Base-by-base conservation (phyloP, 495 filamentous ascomycete species). In the Xylaria intraflava region DNA sequence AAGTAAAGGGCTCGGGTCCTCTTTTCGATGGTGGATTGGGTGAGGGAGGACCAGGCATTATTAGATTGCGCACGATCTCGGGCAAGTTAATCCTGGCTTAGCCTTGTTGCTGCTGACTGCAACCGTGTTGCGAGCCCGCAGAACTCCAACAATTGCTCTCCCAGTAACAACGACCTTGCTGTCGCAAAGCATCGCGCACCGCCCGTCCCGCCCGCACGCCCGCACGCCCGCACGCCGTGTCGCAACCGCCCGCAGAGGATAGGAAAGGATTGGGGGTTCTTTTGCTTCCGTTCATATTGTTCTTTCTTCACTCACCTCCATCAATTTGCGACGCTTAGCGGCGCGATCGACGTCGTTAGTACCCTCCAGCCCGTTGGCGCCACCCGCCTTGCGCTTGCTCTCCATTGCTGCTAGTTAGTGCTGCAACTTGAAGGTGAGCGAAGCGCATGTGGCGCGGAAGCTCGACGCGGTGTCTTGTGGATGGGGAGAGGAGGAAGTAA, bases 371-470 rank as follows among this genome's bases (percentile, higher is more conserved):
- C 65, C 67, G 42, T 66, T 65, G 14, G 72, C 65, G 53, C 71
- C 67, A 50, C 64, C 67, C 22, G 77, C 78, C 65, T 86, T 87
- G 48, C 86, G 80, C 75, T 88, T 90, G 53, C 78, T 77, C 51
- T 83, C 83, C 84, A 88, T 88, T 27, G 50, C 33, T 46, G 19
- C 35, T 38, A 38, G 46, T 44, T 48, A 47, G 42, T 42, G 41
- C 29, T 48, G 45, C 27, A 57, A 51, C 55, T 53, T 19, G 50
- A 43, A 50, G 31, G 39, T 48, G 19, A 42, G 45, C 42, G 51
- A 51, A 27, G 52, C 52, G 52, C 52, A 55, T 19, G 42, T 36
- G 49, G 52, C 52, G 52, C 52, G 52, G 35, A 19, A 55, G 45
- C 52, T 55, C 19, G 52, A 55, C 52, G 52, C 52, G 52, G 52